Evolutionary conservation across 164 flowering plant species (phyloP), one percentile per base, ranked within the genome.

Genomic region (Santalum album): DNA sequence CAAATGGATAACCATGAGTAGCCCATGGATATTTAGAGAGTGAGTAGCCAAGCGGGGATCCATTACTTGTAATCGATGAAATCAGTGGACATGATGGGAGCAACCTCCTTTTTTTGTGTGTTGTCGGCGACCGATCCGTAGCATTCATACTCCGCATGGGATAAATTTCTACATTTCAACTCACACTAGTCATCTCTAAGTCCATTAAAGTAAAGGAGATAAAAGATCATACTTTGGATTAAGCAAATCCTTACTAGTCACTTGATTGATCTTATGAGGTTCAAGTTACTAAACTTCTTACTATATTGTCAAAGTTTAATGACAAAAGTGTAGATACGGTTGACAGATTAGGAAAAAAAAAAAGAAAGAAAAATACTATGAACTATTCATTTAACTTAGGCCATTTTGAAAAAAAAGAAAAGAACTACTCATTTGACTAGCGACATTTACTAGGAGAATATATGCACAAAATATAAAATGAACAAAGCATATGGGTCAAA

Each of bases 61-160:
- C 96, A 91, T 24, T 79, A 65, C 45, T 71, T 68, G 58, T 96
- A 95, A 55, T 69, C 62, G 36, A 91, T 82, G 75, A 71, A 88
- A 61, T 78, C 82, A 0, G 84, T 55, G 4, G 81, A 51, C 32
- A 76, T 11, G 69, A 69, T 86, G 0, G 72, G 70, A 9, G 66
- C 73, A 49, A 64, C 95, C 60, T 88, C n/a, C 85, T 44, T 77
- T 25, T 7, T 79, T 71, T 2, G 67, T 69, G 22, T 81, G 78
- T 32, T 81, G 80, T 34, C 56, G n/a, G 59, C 3, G 85, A 51
- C 98, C 98, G 96, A 96, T 21, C 96, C 98, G 53, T 73, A 71
- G 73, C 79, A 72, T 1, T 74, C 38, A 53, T 86, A 77, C 72
- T 91, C 96, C 4, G 74, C 92, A 1, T 78, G 83, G 57, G 29